Base-by-base conservation (phyloP, 129 eudicot genomes). In the Centrapalus pauciflorus region DNA sequence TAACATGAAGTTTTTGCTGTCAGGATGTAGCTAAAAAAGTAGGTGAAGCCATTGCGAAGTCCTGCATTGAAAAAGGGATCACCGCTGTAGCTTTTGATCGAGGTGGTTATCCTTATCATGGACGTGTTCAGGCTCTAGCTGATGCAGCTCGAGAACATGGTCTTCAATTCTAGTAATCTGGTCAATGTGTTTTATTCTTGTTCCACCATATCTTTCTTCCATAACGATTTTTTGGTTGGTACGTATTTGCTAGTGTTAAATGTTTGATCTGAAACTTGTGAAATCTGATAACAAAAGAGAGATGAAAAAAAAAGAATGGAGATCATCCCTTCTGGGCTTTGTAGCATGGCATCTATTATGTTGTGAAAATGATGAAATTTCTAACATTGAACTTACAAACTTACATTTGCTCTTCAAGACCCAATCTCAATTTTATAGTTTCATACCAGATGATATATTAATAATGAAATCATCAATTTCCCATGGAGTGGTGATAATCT, bases 61-160 rank as follows among this genome's bases (percentile, higher is more conserved):
- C 84, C 17, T 89, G 96, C 70, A 69, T 94, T 5, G 96, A 89
- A 82, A 94, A 89, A 77, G 99, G 99, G 79, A 94, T 94, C 45
- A 84, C 83, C 3, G 71, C 86, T 64, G 99, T 94, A 60, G 93
- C 97, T 20, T 89, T 94, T 74, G 99, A 94, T 76, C 57, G 99
- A 67, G 96, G 96, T 7, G 99, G 97, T 51, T 94, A 84, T 72
- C 86, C 82, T 76, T 94, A 94, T 69, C 96, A 94, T 74, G 99
- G 99, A 10, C 91, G 99, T 29, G 72, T 94, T 67, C 80, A 82
- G 77, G 99, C 93, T 32, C 93, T 94, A 7, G 99, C 99, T 38
- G 85, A 86, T 74, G 77, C 99, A 29, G 99, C 99, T 43, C 69
- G 99, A 28, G 99, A 94, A 66, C 86, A 89, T 59, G 99, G 99